Evolutionary conservation across 225 moss, liverwort and hornwort species (phyloP).

Genomic region (Physcomitrellopsis africana): DNA sequence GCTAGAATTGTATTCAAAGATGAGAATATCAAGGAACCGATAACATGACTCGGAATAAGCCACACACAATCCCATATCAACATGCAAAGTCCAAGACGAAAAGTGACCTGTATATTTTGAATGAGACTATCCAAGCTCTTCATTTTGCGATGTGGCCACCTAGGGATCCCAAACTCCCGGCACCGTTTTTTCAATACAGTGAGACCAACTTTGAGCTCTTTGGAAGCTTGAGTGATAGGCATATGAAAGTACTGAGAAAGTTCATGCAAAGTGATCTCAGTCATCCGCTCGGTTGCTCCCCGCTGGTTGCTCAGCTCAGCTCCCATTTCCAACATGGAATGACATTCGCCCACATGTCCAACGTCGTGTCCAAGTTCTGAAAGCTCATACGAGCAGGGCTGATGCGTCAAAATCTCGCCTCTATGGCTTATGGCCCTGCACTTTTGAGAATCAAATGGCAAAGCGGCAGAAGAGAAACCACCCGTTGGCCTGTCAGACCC

Average conservation of each 20-base stretch:
- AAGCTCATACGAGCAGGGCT: slow-evolving; percentile 45
- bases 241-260: slow-evolving; percentile 95
- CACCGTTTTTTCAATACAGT: slow-evolving; percentile 97
- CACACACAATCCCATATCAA: background rate
- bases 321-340: slow-evolving; percentile 61
- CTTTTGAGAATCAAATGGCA: slow-evolving; percentile 58
- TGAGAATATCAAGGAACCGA: background rate
- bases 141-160: slow-evolving; percentile 99
- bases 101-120: slow-evolving; percentile 88
- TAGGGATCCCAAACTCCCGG: slow-evolving; percentile 95
- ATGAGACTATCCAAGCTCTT: slow-evolving; percentile 97
- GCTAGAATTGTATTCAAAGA: background rate
- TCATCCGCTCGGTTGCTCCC: slow-evolving; percentile 95
- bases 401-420: slow-evolving; percentile 62
- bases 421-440: slow-evolving; percentile 52
- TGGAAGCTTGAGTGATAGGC: slow-evolving; percentile 98
- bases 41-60: background rate
- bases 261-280: slow-evolving; percentile 88
- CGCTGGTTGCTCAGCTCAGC: slow-evolving; percentile 72
- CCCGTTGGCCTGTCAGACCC: slow-evolving; percentile 50
- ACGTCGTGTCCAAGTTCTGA: slow-evolving; percentile 49
- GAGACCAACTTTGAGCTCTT: slow-evolving; percentile 94
- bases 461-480: slow-evolving; percentile 45
- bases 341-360: slow-evolving; percentile 55
- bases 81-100: slow-evolving; percentile 16